phyloP scores from a whole-genome alignment of 2,329 filamentous ascomycete species.

The Aspergillus aculeatus region DNA sequence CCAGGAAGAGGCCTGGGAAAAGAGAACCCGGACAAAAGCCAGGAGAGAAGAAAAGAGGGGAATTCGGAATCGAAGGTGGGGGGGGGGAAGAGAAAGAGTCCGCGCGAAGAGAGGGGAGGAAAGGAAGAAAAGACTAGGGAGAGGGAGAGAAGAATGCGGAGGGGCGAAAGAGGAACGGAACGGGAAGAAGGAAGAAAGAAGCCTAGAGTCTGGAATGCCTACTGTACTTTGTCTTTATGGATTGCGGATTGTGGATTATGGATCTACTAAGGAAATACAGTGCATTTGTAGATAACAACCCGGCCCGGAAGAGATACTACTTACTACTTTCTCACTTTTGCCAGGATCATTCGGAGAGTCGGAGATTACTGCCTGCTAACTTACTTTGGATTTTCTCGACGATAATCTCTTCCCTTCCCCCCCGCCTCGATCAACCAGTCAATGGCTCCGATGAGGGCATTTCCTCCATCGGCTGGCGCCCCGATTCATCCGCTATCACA shows the following conservation, averaged over 20 bases:
- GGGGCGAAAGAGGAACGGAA: slow-evolving; percentile 3
- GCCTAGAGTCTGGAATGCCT: too few relatives aligned
- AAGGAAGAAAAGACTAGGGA: not conserved
- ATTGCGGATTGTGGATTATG: too few relatives aligned
- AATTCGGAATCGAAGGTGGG: slow-evolving; percentile 6
- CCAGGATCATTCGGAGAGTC: too few relatives aligned
- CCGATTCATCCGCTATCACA: slow-evolving; percentile 11
- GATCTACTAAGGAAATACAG: too few relatives aligned
- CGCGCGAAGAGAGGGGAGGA: not conserved
- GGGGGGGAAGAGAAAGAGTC: not conserved
- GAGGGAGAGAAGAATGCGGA: slow-evolving; percentile 6
- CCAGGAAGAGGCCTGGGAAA: slow-evolving; percentile 19
- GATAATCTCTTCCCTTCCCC: not conserved
- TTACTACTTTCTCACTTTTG: too few relatives aligned
- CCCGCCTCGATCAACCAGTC: not conserved
- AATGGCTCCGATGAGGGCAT: not conserved
- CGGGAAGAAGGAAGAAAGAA: slow-evolving; percentile 3
- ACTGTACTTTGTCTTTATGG: too few relatives aligned
- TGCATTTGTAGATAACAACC: too few relatives aligned
- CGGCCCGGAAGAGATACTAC: too few relatives aligned
- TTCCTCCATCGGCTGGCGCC: not conserved
- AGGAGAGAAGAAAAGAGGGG: slow-evolving; percentile 4
- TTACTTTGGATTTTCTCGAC: too few relatives aligned
- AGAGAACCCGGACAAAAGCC: slow-evolving; percentile 14
- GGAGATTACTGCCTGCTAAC: not conserved